Evolutionary conservation across 441 rosid species (phyloP).

Genomic region (Kokia cookei): DNA sequence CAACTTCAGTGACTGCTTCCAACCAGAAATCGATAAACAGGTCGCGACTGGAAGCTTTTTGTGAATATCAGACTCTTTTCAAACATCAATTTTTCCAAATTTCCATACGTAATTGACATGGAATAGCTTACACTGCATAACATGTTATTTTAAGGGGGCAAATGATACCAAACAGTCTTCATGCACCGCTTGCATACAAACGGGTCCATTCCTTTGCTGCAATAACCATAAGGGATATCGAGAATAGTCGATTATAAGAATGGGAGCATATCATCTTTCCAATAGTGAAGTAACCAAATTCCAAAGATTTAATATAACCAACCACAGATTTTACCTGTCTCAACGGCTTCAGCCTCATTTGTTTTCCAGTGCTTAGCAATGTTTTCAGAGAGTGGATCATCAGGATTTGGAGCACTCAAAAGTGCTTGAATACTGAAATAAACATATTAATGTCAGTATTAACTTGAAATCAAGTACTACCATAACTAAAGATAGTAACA

Average conservation of each 20-base stretch:
- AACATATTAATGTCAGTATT: not conserved
- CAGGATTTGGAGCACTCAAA: conserved; percentile 97
- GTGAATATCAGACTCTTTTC: conserved; percentile 22
- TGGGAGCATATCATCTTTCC: not conserved
- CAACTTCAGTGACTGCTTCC: conserved; percentile 22
- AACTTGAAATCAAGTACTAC: not conserved
- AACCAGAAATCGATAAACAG: conserved; percentile 10
- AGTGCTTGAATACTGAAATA: conserved; percentile 87
- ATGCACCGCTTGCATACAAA: conserved; percentile 89
- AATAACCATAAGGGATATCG: conserved; percentile 3
- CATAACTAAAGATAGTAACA: not conserved
- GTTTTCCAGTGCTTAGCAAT: conserved; percentile 99
- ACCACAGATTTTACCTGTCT: conserved; percentile 57
- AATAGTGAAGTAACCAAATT: not conserved
- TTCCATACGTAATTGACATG: conserved; percentile 29
- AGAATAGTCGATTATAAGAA: not conserved
- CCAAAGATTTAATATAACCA: not conserved
- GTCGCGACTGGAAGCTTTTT: conserved; percentile 22
- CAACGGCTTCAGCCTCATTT: conserved; percentile 95
- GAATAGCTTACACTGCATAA: conserved; percentile 33
- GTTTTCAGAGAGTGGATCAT: conserved; percentile 98
- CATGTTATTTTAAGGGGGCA: conserved; percentile 21
- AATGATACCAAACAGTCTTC: conserved; percentile 16
- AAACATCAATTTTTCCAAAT: conserved; percentile 33
- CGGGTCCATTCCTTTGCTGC: conserved; percentile 99